These are phyloP conservation scores for Phytophthora crassamura DNA, from an alignment of 352 stramenopile genomes.

Conservation along the genomic window DNA sequence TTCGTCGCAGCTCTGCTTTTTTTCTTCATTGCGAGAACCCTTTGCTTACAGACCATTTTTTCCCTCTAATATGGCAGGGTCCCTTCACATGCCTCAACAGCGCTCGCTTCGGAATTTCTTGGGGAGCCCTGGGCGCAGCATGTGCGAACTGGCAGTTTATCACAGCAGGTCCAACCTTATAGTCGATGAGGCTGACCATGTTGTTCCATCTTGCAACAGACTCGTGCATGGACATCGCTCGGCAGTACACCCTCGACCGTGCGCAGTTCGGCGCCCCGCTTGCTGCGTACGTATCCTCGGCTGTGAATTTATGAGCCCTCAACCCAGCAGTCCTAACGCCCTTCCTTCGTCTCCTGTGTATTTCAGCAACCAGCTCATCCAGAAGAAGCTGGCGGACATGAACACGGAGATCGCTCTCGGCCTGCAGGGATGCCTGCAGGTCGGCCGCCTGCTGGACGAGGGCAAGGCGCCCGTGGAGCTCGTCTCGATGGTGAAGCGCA, in stretches of 20 bases:
- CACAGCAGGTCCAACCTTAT: slow-evolving; percentile 67
- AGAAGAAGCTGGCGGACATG: slow-evolving; percentile 99
- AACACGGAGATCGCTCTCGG: slow-evolving; percentile 96
- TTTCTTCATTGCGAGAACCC: too few species aligned
- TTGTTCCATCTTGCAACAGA: slow-evolving; percentile 49
- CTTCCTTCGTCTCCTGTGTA: slow-evolving; percentile 5
- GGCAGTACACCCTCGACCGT: slow-evolving; percentile 96
- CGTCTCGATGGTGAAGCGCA: slow-evolving; percentile 56
- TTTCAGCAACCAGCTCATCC: slow-evolving; percentile 95
- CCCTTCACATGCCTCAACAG: slow-evolving; percentile 98
- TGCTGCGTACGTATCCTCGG: slow-evolving; percentile 73
- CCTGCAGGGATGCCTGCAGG: slow-evolving; percentile 82
- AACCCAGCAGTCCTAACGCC: slow-evolving; percentile 2
- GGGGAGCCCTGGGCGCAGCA: slow-evolving; percentile 95
- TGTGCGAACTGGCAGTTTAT: slow-evolving; percentile 46
- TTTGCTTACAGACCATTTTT: background rate
- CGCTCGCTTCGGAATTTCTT: slow-evolving; percentile 97
- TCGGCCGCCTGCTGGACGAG: slow-evolving; percentile 40
- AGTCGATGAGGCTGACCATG: background rate
- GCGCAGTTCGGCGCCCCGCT: slow-evolving; percentile 97
- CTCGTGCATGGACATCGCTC: slow-evolving; percentile 93
- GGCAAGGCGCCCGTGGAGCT: slow-evolving; percentile 32
- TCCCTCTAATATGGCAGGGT: slow-evolving; percentile 54
- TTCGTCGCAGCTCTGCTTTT: slow-evolving; percentile 22
- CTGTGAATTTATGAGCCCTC: slow-evolving; percentile 1